Base-by-base conservation (phyloP, 371 early-diverging fungal genomes). In the Haplosporangium sp. region DNA sequence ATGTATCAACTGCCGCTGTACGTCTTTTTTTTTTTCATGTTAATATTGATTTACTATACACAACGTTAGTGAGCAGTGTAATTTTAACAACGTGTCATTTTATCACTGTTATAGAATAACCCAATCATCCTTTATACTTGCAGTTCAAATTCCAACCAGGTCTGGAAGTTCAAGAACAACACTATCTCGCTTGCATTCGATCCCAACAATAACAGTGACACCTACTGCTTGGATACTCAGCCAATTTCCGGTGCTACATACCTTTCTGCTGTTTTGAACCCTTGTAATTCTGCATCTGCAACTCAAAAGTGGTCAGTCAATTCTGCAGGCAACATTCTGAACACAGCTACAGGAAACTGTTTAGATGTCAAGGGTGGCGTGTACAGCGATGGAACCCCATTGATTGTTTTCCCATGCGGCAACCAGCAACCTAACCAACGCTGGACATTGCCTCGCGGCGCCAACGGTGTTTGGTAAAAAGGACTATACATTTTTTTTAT, bases 91-190 rank as follows among this genome's bases (percentile, higher is more conserved):
- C 19, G 48, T 20, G 10, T 35, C 20, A 42, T 15, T n/a, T 38
- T 17, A 0, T 13, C 52, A 8, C 2, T 7, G 42, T 56, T 19
- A n/a, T 3, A 81, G 82, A 69, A 72, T 47, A 75, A 81, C 48
- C 72, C 76, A 2, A 27, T 69, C 34, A 55, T 69, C 52, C 59
- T 81, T 27, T 81, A 64, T 72, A 47, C 68, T 11, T 81, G 82
- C 69, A 47, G 38, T 9, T 68, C 76, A 10, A 7, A 50, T 1
- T 63, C 72, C 10, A 81, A 81, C 61, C 82, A 81, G 47, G 67
- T 81, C 37, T 81, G 82, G 82, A 81, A 81, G 66, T 81, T 81
- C 82, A 75, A 81, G 57, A 55, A 81, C 34, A 72, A 63, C 2
- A 59, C 47, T n/a, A 72, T 75, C 67, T 68, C 68, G 37, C 53